Conservation (phyloP, 2,329 filamentous ascomycete genomes). For the Akanthomyces uredinophilus region DNA sequence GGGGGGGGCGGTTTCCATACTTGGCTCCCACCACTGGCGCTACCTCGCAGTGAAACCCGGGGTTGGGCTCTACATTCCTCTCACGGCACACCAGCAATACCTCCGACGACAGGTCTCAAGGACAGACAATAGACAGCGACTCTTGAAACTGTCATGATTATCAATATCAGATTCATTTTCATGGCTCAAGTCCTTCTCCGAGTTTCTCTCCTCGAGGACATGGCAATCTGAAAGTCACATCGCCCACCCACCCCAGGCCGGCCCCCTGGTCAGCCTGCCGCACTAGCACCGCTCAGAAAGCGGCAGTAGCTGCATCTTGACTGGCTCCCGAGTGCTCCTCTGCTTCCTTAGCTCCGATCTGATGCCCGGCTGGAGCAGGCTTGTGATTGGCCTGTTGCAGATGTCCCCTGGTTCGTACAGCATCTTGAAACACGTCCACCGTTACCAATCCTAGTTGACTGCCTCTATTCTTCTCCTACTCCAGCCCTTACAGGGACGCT, state of each 20-base stretch:
- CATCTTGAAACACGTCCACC: conserved; percentile 3
- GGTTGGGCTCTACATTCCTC: not conserved
- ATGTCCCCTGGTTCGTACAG: not conserved
- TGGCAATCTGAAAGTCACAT: not conserved
- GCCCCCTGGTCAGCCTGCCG: not conserved
- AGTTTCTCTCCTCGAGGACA: not conserved
- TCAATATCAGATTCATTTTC: too few species aligned
- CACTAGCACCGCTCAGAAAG: not conserved
- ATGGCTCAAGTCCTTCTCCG: not conserved
- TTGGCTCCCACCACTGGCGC: not conserved
- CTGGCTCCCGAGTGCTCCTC: conserved; percentile 8
- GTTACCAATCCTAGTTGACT: too few species aligned
- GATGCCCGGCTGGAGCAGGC: not conserved
- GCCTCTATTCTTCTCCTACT: too few species aligned
- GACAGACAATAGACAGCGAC: too few species aligned
- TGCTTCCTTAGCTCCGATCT: conserved; percentile 6
- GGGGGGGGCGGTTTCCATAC: not conserved
- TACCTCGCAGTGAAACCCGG: not conserved
- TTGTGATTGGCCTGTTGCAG: not conserved
- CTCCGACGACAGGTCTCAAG: not conserved
- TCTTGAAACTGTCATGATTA: too few species aligned
- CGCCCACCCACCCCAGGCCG: not conserved
- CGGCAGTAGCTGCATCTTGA: conserved; percentile 11
- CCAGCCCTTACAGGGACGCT: too few species aligned
- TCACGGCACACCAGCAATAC: not conserved